Evolutionary conservation across 2,329 filamentous ascomycete genomes (phyloP), one percentile per base, ranked within the genome.

Genomic region (Clarireedia homoeocarpa): DNA sequence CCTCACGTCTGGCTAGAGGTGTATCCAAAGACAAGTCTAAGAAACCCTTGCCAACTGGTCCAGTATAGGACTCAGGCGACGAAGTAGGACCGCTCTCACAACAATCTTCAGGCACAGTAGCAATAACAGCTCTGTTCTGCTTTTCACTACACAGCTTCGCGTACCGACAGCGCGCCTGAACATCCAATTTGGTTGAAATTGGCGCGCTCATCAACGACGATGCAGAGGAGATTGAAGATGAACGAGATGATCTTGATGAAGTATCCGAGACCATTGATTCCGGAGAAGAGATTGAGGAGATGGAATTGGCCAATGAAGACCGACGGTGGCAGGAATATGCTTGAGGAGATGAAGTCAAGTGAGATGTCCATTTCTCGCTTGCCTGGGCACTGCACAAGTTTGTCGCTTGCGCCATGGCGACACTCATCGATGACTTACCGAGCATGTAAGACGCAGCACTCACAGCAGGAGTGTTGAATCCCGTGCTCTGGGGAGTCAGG

Each of bases 221-320:
- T 65, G 79, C 76, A 66, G 81, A 83, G 56, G 81, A 84, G 71
- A 83, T 81, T 17, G 82, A 85, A 67, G 82, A 84, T 52, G 81
- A 83, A 68, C 81, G 80, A 61, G 82, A 85, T 60, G 81, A 76
- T 59, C 77, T 77, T 40, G 66, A 66, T 42, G 66, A 68, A 57
- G 79, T 84, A 56, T 85, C 83, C 58, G 83, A 85, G 47, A 85
- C 71, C 82, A 85, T 85, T 55, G 83, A 85, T 66, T 85, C 82
- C 60, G 83, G 83, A 27, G 83, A 85, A 58, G 83, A 85, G 36
- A 79, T 77, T 30, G 79, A 80, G 26, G 82, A 85, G 63, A 82
- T 73, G 17, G 82, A 83, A 66, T 78, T 83, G 67, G 81, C 82
- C 58, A 85, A 77, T 15, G 82, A 85, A 14, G 82, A 83, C 59